Base-by-base conservation (phyloP, 805 yeast genomes). In the Osmozyma mogii region DNA sequence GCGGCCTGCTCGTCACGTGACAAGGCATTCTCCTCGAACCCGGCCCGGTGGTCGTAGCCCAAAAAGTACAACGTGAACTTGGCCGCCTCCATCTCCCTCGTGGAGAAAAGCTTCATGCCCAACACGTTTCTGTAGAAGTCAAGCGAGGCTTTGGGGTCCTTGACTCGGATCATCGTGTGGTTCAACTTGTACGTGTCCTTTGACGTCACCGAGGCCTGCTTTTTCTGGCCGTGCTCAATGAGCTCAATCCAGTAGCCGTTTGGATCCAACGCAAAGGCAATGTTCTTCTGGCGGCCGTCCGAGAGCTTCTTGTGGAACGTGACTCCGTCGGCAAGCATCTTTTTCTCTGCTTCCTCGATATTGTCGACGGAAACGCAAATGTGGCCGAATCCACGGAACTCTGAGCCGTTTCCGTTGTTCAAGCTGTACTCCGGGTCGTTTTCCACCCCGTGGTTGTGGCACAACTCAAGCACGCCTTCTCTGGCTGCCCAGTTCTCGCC, bases 181-280 rank as follows among this genome's bases (percentile, higher is more conserved):
- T 89, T 88, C 56, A 89, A 72, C 38, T 69, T 63, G 50, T 70
- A 68, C 11, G 67, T 55, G 5, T 54, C 30, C 2, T 38, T 29
- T 35, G 65, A 62, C 13, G 77, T 57, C 16, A 42, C 51, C 17
- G 46, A 61, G 15, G 61, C 70, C 9, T 42, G 37, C 45, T 70
- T 68, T 36, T 56, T 52, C 22, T 61, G 41, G 12, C 59, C 65
- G 43, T 72, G 78, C 47, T 75, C 76, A 43, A 89, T 72, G 48
- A 89, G 61, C 65, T 89, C 98, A 47, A 89, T 72, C 98, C 98
- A 89, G 62, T 92, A 92, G 45, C 92, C 92, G 58, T 89, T 89
- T 5, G 97, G 96, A 49, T 92, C 98, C 44, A 88, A 70, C 5
- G 80, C 94, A 57, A 89, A 92, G 0, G 97, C 97, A 61, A 92